Evolutionary conservation across 805 yeast species (phyloP), one percentile per base, ranked within the genome.

Genomic region (Yamadazyma takamatsuzukensis): DNA sequence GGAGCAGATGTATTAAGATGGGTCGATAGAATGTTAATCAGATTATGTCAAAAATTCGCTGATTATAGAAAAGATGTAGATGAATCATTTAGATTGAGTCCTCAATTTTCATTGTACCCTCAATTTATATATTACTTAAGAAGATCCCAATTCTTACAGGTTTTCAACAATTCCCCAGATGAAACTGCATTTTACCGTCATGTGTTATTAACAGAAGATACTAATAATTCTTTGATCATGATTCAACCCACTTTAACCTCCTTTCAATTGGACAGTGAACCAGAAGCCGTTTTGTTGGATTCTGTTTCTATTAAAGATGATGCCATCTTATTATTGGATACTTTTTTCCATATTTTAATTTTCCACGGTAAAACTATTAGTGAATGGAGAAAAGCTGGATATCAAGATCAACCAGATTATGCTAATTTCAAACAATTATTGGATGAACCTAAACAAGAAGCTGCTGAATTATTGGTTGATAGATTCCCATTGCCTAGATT

Each of bases 1-100:
- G 93, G 93, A 26, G 89, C 94, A 10, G 97, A 90, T 56, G 84
- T 90, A 15, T 73, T 89, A 52, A 72, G 95, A 59, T 90, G 97
- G 97, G 80, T 87, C 41, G 98, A 93, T 64, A 79, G 95, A 48
- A 37, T 49, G 36, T 47, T 61, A 16, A 48, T 63, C 33, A 60
- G 61, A 24, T 59, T 52, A 38, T 62, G 69, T 36, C 37, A 51
- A 9, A 49, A 63, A 29, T 61, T 61, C 36, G 61, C 63, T 2
- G 56, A 65, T 16, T 80, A 70, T 51, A 57, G 58, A 25, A 64
- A 64, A 36, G 74, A 73, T 18, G 64, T 60, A 17, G 56, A 74
- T 12, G 59, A 56, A 7, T 68, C 80, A 7, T 73, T 80, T 45
- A 51, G 72, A 31, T 56, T 80, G 15, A 61, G 78, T 3, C 59